These are phyloP conservation scores for Zasmidium cellare DNA, from an alignment of 2,329 filamentous ascomycete species.

Conservation along the genomic window DNA sequence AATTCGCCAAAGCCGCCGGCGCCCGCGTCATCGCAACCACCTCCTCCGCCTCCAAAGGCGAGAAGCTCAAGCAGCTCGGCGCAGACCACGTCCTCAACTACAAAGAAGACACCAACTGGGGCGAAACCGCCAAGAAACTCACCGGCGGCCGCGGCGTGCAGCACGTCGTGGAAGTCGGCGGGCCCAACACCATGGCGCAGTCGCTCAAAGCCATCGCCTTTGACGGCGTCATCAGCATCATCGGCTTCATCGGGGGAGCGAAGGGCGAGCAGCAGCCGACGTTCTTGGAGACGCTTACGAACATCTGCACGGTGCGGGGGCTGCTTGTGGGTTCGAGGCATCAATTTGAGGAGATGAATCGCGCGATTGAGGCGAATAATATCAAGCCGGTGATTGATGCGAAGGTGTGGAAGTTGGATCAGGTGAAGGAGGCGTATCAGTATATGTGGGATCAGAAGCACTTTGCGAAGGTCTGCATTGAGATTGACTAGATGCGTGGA, in stretches of 20 bases:
- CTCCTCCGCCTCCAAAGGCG: slow-evolving; percentile 51
- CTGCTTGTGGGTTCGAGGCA: slow-evolving; percentile 57
- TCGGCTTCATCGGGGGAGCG: slow-evolving; percentile 58
- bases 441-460: slow-evolving; percentile 47
- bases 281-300: slow-evolving; percentile 52
- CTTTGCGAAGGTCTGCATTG: slow-evolving; percentile 45
- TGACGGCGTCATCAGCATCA: slow-evolving; percentile 58
- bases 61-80: slow-evolving; percentile 53
- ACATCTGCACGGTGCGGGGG: slow-evolving; percentile 58
- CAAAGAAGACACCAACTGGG: slow-evolving; percentile 54
- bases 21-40: slow-evolving; percentile 60
- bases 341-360: slow-evolving; percentile 61
- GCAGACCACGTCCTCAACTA: slow-evolving; percentile 61
- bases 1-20: slow-evolving; percentile 54
- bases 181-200: slow-evolving; percentile 60
- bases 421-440: slow-evolving; percentile 53
- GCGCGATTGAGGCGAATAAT: slow-evolving; percentile 58
- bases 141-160: slow-evolving; percentile 61
- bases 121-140: slow-evolving; percentile 51
- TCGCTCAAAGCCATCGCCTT: slow-evolving; percentile 43
- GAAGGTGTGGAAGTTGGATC: slow-evolving; percentile 55
- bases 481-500: slow-evolving; percentile 33
- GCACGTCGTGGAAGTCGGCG: slow-evolving; percentile 66
- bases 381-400: slow-evolving; percentile 61
- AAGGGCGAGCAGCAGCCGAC: slow-evolving; percentile 49